Evolutionary conservation across 1,284 basidiomycete genomes (phyloP).

Genomic region (Takashimella tepidaria): DNA sequence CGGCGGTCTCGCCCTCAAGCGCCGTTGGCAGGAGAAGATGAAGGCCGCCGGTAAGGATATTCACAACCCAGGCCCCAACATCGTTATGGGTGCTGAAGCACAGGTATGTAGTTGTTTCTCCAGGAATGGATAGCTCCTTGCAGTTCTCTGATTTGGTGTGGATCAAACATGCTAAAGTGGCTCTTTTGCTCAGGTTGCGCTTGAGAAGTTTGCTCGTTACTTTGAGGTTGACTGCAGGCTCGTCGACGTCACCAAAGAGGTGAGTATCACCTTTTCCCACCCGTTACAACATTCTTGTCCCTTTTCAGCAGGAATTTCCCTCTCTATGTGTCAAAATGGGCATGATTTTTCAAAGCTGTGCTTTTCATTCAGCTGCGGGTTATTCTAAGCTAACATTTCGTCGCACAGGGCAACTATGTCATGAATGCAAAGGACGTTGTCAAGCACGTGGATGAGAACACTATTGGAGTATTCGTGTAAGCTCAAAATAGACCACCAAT

Average conservation of each 20-base stretch:
- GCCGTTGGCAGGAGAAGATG: constrained; percentile 82
- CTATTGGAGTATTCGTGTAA: constrained; percentile 36
- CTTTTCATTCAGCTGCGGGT: not conserved
- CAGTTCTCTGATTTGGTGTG: not conserved
- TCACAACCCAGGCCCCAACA: constrained; percentile 66
- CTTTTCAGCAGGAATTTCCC: no score
- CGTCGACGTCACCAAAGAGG: constrained; percentile 73
- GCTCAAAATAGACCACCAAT: constrained; percentile 8
- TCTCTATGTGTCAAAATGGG: no score
- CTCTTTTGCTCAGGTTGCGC: constrained; percentile 61
- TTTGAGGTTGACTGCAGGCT: constrained; percentile 55
- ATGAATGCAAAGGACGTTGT: constrained; percentile 79
- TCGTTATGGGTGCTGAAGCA: constrained; percentile 63
- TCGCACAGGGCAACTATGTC: constrained; percentile 61
- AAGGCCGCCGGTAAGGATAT: constrained; percentile 81
- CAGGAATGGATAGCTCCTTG: no score
- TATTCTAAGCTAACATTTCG: constrained; percentile 8
- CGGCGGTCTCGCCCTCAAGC: constrained; percentile 91
- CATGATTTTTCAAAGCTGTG: not conserved
- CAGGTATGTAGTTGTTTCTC: constrained; percentile 54
- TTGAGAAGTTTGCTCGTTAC: constrained; percentile 76
- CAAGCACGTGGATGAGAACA: constrained; percentile 88
- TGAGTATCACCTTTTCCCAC: constrained; percentile 44
- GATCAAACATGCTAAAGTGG: no score
- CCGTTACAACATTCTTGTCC: no score